Evolutionary conservation across 2,329 filamentous ascomycete genomes (phyloP).

Genomic region (Hymenoscyphus infarciens): DNA sequence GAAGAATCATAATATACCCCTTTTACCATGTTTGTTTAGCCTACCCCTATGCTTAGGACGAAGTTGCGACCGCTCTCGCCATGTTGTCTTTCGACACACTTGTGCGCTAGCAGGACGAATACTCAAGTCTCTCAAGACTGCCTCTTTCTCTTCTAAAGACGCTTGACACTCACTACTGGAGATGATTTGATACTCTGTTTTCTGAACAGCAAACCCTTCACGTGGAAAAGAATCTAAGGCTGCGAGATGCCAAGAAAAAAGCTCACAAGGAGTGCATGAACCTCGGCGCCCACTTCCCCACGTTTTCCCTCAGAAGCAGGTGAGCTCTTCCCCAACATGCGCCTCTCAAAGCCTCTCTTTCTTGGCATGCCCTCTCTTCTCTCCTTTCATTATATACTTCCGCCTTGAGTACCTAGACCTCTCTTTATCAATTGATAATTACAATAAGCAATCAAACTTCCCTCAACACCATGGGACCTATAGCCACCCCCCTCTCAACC

Average conservation of each 20-base stretch:
- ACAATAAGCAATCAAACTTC: not conserved
- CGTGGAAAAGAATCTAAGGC: not conserved
- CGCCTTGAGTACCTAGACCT: not conserved
- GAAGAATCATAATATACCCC: too few species aligned
- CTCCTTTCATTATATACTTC: not conserved
- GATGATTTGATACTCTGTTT: too few species aligned
- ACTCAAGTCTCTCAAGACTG: too few species aligned
- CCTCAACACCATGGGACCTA: constrained; percentile 33
- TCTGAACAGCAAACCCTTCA: not conserved
- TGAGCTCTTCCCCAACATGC: not conserved
- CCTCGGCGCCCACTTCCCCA: not conserved
- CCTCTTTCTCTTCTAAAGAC: too few species aligned
- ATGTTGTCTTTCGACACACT: too few species aligned
- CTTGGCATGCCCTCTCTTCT: not conserved
- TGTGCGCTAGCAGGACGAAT: too few species aligned
- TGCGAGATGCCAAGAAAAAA: not conserved
- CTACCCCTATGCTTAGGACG: too few species aligned
- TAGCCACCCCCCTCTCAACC: constrained; percentile 72
- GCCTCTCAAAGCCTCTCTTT: not conserved
- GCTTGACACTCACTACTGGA: too few species aligned
- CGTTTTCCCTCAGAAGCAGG: constrained; percentile 1
- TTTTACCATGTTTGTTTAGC: too few species aligned
- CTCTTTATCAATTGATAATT: not conserved
- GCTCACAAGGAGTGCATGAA: not conserved
- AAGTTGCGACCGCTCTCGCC: too few species aligned